Percentiles rank a stretch among this genome's conserved stretches.
These are phyloP conservation scores for Microcera coccophila DNA, from an alignment of 2,329 filamentous ascomycete species.

Conservation along the genomic window DNA sequence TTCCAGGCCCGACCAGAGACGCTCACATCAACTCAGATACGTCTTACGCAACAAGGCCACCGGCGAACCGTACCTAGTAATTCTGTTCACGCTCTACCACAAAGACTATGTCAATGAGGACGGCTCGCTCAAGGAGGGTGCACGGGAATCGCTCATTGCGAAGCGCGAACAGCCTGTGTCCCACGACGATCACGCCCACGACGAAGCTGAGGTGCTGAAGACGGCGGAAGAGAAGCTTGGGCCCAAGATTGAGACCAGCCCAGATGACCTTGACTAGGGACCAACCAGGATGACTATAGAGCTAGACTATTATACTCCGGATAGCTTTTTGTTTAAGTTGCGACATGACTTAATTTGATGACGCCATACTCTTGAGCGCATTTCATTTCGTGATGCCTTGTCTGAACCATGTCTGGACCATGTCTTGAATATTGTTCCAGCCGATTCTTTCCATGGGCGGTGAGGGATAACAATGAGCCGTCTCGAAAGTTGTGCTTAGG, in stretches of 20 bases:
- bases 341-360: too few relatives aligned
- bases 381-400: too few relatives aligned
- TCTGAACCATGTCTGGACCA: too few relatives aligned
- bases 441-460: too few relatives aligned
- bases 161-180: slow-evolving; percentile 2
- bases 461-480: too few relatives aligned
- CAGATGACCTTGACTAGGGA: slow-evolving; percentile 43
- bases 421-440: too few relatives aligned
- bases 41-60: slow-evolving; percentile 79
- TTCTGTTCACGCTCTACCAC: slow-evolving; percentile 74
- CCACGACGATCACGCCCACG: slow-evolving; percentile 23
- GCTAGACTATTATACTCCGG: background rate
- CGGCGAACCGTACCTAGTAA: slow-evolving; percentile 70
- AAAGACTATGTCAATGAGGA: slow-evolving; percentile 62
- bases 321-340: background rate
- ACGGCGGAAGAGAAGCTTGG: slow-evolving; percentile 38
- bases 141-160: slow-evolving; percentile 27
- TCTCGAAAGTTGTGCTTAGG: too few relatives aligned
- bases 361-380: too few relatives aligned
- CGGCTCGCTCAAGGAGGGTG: slow-evolving; percentile 47
- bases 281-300: background rate
- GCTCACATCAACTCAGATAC: slow-evolving; percentile 85
- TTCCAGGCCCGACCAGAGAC: slow-evolving; percentile 42
- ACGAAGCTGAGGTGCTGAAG: slow-evolving; percentile 36
- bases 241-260: slow-evolving; percentile 29